These are phyloP conservation scores for Panicum virgatum DNA, from an alignment of 202 grass and related monocot species.

Conservation along the genomic window DNA sequence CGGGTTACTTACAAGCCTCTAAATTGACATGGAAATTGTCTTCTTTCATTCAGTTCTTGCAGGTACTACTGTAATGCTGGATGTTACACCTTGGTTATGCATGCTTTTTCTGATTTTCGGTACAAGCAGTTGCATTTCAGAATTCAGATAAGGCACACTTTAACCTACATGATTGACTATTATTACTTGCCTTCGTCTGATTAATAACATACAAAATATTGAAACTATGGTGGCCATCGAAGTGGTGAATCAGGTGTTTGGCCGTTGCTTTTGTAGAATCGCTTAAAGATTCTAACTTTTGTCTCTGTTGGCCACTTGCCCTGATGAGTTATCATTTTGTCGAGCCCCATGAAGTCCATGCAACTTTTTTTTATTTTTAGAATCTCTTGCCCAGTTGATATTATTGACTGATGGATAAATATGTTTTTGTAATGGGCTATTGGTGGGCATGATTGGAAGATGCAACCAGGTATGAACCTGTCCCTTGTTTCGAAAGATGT, in stretches of 20 bases:
- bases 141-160: neutral
- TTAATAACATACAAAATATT: neutral
- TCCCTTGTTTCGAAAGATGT: too few relatives aligned
- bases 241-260: neutral
- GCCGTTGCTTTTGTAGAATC: neutral
- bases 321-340: neutral
- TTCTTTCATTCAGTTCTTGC: neutral
- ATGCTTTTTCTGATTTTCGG: neutral
- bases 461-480: too few relatives aligned
- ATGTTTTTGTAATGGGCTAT: too few relatives aligned
- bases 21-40: neutral
- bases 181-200: too few relatives aligned
- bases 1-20: neutral
- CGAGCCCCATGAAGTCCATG: neutral
- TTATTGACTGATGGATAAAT: too few relatives aligned
- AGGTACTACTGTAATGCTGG: neutral
- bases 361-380: too few relatives aligned
- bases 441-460: too few relatives aligned
- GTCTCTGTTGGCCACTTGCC: too few relatives aligned
- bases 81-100: neutral
- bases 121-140: neutral
- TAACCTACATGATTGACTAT: neutral
- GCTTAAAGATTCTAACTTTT: neutral
- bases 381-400: too few relatives aligned
- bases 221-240: neutral